A percentile compares a stretch with the other conserved stretches of the same genome.
phyloP scores from a whole-genome alignment of 441 rosid species.

The Theobroma grandiflorum region DNA sequence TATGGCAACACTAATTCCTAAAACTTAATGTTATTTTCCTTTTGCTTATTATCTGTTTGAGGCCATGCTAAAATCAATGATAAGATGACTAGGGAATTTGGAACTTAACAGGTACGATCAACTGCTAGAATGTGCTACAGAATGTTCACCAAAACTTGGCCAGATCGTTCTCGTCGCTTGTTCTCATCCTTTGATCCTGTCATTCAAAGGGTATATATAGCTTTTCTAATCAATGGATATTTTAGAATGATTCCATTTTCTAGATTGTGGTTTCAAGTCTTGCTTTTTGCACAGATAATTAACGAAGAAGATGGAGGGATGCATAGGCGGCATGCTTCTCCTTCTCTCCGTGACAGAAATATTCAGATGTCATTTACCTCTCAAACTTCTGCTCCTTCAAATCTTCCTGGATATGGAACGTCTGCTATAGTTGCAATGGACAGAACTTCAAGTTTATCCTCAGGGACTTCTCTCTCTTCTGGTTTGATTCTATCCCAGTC shows the following conservation, averaged over 20 bases:
- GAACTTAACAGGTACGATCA: conserved; percentile 80
- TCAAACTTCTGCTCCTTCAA: conserved; percentile 64
- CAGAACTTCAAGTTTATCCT: conserved; percentile 76
- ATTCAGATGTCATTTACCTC: conserved; percentile 59
- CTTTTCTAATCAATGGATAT: conserved; percentile 16
- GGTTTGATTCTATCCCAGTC: conserved; percentile 83
- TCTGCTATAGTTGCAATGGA: conserved; percentile 99
- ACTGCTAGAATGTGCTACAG: conserved; percentile 99
- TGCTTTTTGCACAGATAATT: conserved; percentile 62
- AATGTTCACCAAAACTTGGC: conserved; percentile 99
- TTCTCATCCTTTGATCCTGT: conserved; percentile 92
- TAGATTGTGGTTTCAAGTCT: conserved; percentile 22
- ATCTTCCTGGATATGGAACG: conserved; percentile 87
- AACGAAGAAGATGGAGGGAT: conserved; percentile 98
- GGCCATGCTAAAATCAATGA: not conserved
- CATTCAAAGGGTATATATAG: conserved; percentile 86
- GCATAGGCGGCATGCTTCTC: conserved; percentile 97
- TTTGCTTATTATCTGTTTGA: conserved; percentile 8
- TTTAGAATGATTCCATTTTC: conserved; percentile 17
- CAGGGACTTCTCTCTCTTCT: conserved; percentile 79
- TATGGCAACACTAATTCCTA: conserved; percentile 3
- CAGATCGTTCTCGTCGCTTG: conserved; percentile 92
- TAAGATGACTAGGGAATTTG: conserved; percentile 26
- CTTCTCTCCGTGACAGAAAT: conserved; percentile 92
- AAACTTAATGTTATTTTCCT: conserved; percentile 7